Percentiles rank a stretch among this genome's conserved stretches.
Conservation (phyloP, 306 rosid genomes). For the Citrullus mucosospermus region DNA sequence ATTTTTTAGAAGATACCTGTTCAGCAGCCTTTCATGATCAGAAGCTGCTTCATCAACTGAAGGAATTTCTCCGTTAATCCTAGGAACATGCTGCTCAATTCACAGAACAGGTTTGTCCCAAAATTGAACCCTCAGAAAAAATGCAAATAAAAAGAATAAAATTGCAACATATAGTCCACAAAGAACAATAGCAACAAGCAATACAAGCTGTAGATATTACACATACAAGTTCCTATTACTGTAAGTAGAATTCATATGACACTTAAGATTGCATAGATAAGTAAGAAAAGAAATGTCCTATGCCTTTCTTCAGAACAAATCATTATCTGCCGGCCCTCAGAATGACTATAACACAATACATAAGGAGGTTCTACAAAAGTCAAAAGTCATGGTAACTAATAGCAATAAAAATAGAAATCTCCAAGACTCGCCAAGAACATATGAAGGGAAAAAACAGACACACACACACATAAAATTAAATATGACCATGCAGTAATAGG, state of each 20-base stretch:
- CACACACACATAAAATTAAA: background rate
- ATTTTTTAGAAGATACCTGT: conserved; percentile 41
- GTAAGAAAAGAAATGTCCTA: background rate
- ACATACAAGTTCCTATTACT: no score
- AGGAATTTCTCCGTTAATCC: conserved; percentile 87
- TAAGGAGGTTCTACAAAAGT: background rate
- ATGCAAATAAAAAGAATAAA: conserved; percentile 1
- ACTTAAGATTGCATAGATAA: background rate
- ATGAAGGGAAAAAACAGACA: background rate
- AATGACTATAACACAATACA: background rate
- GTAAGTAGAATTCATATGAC: background rate
- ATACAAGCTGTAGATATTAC: background rate
- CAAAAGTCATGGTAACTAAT: background rate
- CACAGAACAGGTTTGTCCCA: background rate
- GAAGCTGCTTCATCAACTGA: conserved; percentile 79
- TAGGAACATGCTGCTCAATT: conserved; percentile 69
- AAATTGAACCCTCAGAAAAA: background rate
- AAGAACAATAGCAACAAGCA: conserved; percentile 11
- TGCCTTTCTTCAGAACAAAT: background rate
- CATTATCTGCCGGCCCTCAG: background rate
- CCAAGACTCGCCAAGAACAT: background rate
- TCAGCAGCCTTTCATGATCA: conserved; percentile 79
- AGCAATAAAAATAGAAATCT: background rate
- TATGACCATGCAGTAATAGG: background rate
- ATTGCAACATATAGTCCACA: background rate